A percentile compares a stretch with the other conserved stretches of the same genome.
phyloP scores from a whole-genome alignment of 768 basidiomycete species.

The Amanita muscaria region DNA sequence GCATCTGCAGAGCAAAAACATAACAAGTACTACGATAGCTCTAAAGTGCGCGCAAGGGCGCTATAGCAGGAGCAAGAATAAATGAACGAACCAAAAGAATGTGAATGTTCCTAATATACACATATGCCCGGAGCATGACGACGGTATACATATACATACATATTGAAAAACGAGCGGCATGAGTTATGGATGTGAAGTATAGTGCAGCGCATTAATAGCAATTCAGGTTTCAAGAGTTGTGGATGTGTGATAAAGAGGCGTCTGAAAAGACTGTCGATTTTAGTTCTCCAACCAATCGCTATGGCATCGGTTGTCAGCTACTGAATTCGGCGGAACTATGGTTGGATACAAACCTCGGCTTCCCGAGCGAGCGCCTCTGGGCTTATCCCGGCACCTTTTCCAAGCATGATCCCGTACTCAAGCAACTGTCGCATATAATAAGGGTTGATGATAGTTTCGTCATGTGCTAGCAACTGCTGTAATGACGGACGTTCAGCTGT shows the following conservation, averaged over 20 bases:
- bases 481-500: conserved; percentile 21
- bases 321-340: background rate
- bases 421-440: conserved; percentile 74
- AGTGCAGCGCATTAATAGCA: background rate
- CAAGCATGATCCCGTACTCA: conserved; percentile 60
- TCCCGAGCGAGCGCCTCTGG: conserved; percentile 41
- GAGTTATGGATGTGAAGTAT: background rate
- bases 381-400: conserved; percentile 33
- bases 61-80: background rate
- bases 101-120: conserved; percentile 6
- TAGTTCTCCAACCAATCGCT: conserved; percentile 62
- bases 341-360: conserved; percentile 38
- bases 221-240: no score
- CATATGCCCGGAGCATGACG: background rate
- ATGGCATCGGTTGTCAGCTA: conserved; percentile 3
- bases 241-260: background rate
- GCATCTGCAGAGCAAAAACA: conserved; percentile 6
- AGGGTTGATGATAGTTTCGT: conserved; percentile 71
- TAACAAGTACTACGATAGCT: background rate
- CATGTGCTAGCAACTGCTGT: conserved; percentile 27
- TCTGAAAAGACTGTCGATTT: conserved; percentile 28
- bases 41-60: conserved; percentile 1
- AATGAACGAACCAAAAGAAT: background rate
- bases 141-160: conserved; percentile 9
- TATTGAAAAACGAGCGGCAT: background rate